Evolutionary conservation across 176 grass and related monocot genomes (phyloP), one percentile per base, ranked within the genome.

Genomic region (Bothriochloa decipiens): DNA sequence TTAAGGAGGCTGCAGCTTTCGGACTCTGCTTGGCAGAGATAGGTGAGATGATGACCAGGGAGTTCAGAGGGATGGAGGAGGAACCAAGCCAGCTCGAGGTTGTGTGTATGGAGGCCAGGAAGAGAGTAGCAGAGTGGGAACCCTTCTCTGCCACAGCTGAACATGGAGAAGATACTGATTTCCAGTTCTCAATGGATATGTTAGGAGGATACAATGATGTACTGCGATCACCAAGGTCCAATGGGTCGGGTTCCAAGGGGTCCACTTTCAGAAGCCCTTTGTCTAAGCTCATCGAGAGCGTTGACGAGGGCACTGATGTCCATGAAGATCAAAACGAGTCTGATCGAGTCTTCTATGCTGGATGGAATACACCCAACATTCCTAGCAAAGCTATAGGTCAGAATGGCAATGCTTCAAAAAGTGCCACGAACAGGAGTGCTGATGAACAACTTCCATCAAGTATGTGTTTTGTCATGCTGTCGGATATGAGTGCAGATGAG

Each of bases 1-100:
- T 93, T 39, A 91, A 93, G 52, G 88, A 91, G 17, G 82, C 88
- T 68, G 91, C 88, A 11, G 55, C 62, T 81, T 90, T 55, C 1
- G 91, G 91, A 39, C 91, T 93, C 80, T 91, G 86, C 86, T 71
- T 93, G 75, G 88, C 88, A 36, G 88, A 91, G 83, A 91, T 93
- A 63, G 91, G 91, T 4, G 88, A 91, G 63, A 88, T 93, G 88
- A 93, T 93, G 91, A 93, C 88, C 7, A 88, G 91, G 65, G 91
- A 90, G 63, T 88, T 88, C 74, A 88, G 63, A 66, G 88, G 88
- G 25, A 81, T 93, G 74, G 91, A 91, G 55, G 91, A 93, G 72
- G 86, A 88, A 25, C 91, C 91, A 25, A 93, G 91, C 81, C 66
- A 93, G 75, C 50, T 93, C 20, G 91, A 93, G 79, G 53, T 90